Conservation (phyloP, 495 filamentous ascomycete species). For the Penicillium flavigenum region DNA sequence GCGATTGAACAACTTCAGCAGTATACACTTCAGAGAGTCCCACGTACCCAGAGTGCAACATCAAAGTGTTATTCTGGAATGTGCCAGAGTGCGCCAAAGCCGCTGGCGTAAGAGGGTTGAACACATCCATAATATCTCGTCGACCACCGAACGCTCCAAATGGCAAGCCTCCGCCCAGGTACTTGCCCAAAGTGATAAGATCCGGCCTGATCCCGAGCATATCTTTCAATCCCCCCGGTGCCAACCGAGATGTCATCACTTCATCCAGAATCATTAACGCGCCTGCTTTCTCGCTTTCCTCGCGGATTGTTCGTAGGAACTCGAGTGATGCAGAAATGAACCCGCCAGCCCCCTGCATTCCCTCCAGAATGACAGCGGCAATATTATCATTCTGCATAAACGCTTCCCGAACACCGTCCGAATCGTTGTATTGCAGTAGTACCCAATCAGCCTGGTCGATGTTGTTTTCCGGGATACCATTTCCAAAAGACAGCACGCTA, state of each 20-base stretch:
- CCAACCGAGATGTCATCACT: slow-evolving; percentile 14
- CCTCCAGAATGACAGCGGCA: slow-evolving; percentile 56
- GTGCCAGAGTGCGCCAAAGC: slow-evolving; percentile 56
- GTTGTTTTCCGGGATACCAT: slow-evolving; percentile 19
- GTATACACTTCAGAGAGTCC: slow-evolving; percentile 10
- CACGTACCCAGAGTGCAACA: slow-evolving; percentile 11
- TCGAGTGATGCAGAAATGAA: slow-evolving; percentile 40
- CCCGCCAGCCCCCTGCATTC: slow-evolving; percentile 54
- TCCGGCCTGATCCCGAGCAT: slow-evolving; percentile 46
- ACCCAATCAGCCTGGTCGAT: slow-evolving; percentile 31
- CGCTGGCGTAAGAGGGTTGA: slow-evolving; percentile 34
- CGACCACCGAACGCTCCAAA: slow-evolving; percentile 60
- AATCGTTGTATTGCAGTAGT: slow-evolving; percentile 38
- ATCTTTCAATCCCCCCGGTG: slow-evolving; percentile 12
- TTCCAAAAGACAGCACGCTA: slow-evolving; percentile 15
- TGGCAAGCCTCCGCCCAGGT: slow-evolving; percentile 56
- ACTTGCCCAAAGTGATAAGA: slow-evolving; percentile 56
- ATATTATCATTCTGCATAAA: slow-evolving; percentile 29
- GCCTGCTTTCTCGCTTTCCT: not conserved
- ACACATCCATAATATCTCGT: slow-evolving; percentile 52
- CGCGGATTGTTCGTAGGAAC: slow-evolving; percentile 38
- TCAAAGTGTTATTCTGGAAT: slow-evolving; percentile 65
- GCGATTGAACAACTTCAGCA: slow-evolving; percentile 1
- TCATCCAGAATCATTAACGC: slow-evolving; percentile 13
- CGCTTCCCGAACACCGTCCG: slow-evolving; percentile 15